Conservation (phyloP, 2,329 filamentous ascomycete genomes). For the Grosmannia huntii region DNA sequence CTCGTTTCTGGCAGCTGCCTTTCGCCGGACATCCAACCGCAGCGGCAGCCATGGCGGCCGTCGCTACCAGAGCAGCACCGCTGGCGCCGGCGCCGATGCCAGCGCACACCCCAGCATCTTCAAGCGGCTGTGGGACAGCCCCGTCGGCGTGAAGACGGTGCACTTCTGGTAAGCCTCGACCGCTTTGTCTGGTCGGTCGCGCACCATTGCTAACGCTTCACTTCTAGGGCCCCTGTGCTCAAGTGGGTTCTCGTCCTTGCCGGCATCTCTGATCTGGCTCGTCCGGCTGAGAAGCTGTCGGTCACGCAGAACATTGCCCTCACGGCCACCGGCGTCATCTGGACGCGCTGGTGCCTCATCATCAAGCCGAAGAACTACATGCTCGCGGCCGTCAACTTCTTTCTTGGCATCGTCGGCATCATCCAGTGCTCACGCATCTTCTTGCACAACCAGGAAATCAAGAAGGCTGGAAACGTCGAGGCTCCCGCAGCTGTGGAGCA, state of each 20-base stretch:
- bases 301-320: conserved; percentile 85
- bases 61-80: conserved; percentile 43
- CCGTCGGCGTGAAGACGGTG: conserved; percentile 78
- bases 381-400: conserved; percentile 96
- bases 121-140: conserved; percentile 73
- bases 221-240: conserved; percentile 77
- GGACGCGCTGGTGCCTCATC: conserved; percentile 97
- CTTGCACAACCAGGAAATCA: conserved; percentile 16
- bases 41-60: conserved; percentile 28
- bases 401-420: conserved; percentile 78
- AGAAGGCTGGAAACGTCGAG: conserved; percentile 31
- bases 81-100: conserved; percentile 18
- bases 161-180: conserved; percentile 77
- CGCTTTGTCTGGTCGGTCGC: too few relatives aligned
- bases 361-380: conserved; percentile 90
- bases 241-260: conserved; percentile 92
- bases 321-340: conserved; percentile 85
- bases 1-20: conserved; percentile 26
- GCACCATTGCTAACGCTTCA: not conserved
- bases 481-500: conserved; percentile 12
- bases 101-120: conserved; percentile 45
- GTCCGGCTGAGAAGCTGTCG: conserved; percentile 85
- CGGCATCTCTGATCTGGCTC: conserved; percentile 80
- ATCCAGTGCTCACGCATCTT: conserved; percentile 72
- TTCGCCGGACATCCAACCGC: conserved; percentile 30